phyloP scores from a whole-genome alignment of 495 filamentous ascomycete species.

The Sordaria brevicollis region DNA sequence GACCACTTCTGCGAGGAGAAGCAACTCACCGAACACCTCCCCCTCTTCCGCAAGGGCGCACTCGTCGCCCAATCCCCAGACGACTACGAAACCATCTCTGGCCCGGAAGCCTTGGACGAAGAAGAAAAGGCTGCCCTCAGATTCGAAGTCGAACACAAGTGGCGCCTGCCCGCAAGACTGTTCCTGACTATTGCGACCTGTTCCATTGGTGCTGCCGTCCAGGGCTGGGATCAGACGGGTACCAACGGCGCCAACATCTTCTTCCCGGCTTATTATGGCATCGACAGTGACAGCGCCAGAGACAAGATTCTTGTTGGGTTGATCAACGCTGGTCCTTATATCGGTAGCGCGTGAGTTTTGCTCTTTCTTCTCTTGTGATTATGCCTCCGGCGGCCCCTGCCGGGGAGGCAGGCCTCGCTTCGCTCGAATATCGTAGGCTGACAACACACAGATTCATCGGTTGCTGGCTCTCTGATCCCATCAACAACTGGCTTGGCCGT shows the following conservation, averaged over 20 bases:
- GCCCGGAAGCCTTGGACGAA: constrained; percentile 40
- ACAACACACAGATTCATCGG: constrained; percentile 29
- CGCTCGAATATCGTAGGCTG: background rate
- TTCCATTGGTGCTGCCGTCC: constrained; percentile 66
- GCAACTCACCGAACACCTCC: constrained; percentile 38
- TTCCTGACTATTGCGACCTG: constrained; percentile 56
- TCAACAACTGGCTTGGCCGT: constrained; percentile 57
- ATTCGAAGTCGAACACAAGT: constrained; percentile 44
- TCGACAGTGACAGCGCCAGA: constrained; percentile 33
- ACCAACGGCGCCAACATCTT: constrained; percentile 66
- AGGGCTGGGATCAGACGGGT: constrained; percentile 67
- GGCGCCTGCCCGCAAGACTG: constrained; percentile 52
- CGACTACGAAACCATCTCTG: constrained; percentile 39
- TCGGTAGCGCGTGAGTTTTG: constrained; percentile 26
- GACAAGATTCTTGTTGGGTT: constrained; percentile 41
- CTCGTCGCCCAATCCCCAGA: constrained; percentile 53
- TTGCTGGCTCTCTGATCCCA: constrained; percentile 62
- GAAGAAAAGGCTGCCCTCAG: constrained; percentile 45
- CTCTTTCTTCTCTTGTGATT: background rate
- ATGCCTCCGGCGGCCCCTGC: background rate
- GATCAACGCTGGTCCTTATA: constrained; percentile 43
- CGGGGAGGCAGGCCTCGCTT: background rate
- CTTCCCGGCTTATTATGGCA: constrained; percentile 42
- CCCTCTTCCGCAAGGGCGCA: constrained; percentile 49
- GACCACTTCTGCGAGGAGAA: constrained; percentile 44